A percentile compares a stretch with the other conserved stretches of the same genome.
These are phyloP conservation scores for Cetraspora pellucida DNA, from an alignment of 192 early-diverging fungal species.

Conservation along the genomic window DNA sequence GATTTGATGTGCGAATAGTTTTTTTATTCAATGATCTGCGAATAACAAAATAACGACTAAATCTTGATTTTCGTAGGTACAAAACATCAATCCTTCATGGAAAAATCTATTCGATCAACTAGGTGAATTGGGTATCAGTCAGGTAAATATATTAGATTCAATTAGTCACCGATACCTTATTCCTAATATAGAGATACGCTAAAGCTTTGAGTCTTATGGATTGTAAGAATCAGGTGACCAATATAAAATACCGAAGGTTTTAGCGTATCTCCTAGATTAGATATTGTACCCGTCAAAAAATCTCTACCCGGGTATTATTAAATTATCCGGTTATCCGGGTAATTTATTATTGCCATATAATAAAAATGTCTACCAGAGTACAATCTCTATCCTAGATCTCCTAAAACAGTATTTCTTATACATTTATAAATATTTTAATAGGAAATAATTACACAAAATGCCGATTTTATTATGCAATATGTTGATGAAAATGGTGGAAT, in stretches of 20 bases:
- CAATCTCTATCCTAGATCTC: no score
- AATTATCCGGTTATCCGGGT: no score
- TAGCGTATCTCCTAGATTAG: no score
- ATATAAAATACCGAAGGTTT: no score
- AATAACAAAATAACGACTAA: not conserved
- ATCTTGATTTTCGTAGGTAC: conserved; percentile 43
- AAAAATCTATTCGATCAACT: conserved; percentile 70
- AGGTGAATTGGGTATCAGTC: conserved; percentile 65
- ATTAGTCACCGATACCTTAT: not conserved
- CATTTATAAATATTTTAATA: conserved; percentile 27
- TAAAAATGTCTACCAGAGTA: no score
- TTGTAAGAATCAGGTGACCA: no score
- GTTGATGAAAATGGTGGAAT: conserved; percentile 66
- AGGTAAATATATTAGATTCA: conserved; percentile 24
- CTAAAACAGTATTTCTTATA: conserved; percentile 7
- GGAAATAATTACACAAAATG: conserved; percentile 67
- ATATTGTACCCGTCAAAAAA: no score
- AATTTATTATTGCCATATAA: no score
- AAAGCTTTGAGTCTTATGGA: no score
- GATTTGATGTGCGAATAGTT: conserved; percentile 49
- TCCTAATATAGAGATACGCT: conserved; percentile 4
- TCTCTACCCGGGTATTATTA: no score
- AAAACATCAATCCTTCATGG: conserved; percentile 74
- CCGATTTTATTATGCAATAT: conserved; percentile 70
- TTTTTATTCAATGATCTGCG: not conserved